A percentile compares a stretch with the other conserved stretches of the same genome.
These are phyloP conservation scores for Lophium mytilinum DNA, from an alignment of 495 filamentous ascomycete genomes.

Conservation along the genomic window DNA sequence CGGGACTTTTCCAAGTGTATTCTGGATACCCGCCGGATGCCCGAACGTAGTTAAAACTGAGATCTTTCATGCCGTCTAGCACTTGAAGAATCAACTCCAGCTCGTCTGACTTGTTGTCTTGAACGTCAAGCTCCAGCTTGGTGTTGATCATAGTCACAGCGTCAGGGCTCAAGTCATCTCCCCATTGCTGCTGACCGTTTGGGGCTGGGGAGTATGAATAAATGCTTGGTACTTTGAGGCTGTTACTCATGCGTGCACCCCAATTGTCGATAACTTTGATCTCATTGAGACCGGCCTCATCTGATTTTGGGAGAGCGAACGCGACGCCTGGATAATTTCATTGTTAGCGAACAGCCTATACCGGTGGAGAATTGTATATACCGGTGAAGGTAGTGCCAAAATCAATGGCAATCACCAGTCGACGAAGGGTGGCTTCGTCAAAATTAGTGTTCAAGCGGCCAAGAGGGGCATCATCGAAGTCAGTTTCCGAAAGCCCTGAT, in stretches of 20 bases:
- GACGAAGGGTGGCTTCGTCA: not conserved
- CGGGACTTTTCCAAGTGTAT: slow-evolving; percentile 12
- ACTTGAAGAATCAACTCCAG: slow-evolving; percentile 8
- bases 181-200: slow-evolving; percentile 10
- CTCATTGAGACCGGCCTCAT: not conserved
- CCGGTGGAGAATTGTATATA: not conserved
- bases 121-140: slow-evolving; percentile 13
- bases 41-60: slow-evolving; percentile 7
- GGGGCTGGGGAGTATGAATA: slow-evolving; percentile 12
- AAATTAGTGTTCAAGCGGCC: not conserved
- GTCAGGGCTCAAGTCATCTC: slow-evolving; percentile 3
- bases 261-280: slow-evolving; percentile 7
- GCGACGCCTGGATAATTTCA: slow-evolving; percentile 4
- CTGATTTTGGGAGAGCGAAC: slow-evolving; percentile 2
- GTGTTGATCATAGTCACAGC: slow-evolving; percentile 13
- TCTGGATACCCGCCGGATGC: not conserved
- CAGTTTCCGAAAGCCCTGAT: not conserved
- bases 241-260: slow-evolving; percentile 1
- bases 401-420: slow-evolving; percentile 13
- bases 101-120: slow-evolving; percentile 4
- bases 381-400: slow-evolving; percentile 18
- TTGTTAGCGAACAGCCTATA: not conserved
- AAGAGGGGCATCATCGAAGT: not conserved
- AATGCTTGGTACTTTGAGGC: slow-evolving; percentile 11
- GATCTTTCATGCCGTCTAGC: slow-evolving; percentile 15